phyloP scores from a whole-genome alignment of 2,329 filamentous ascomycete species.

The Pseudonectria buxi region DNA sequence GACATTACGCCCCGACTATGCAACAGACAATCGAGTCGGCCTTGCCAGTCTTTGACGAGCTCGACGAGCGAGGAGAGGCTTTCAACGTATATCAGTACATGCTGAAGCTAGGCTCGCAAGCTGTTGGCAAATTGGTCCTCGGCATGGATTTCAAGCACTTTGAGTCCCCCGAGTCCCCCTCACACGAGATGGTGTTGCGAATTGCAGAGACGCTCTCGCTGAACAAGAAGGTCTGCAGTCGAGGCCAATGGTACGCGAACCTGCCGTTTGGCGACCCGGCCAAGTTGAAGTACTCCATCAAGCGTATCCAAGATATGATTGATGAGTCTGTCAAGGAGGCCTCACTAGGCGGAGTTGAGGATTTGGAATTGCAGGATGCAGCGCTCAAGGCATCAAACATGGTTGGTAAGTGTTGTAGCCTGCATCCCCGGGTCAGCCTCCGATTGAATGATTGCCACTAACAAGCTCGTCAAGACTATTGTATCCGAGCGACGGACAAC shows the following conservation, averaged over 20 bases:
- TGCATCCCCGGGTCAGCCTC: too few species aligned
- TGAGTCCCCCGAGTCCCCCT: constrained; percentile 34
- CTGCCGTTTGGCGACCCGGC: constrained; percentile 53
- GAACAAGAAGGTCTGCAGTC: constrained; percentile 51
- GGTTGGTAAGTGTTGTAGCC: constrained; percentile 11
- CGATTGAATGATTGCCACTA: neutral
- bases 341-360: constrained; percentile 28
- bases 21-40: constrained; percentile 45
- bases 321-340: constrained; percentile 32
- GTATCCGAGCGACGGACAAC: constrained; percentile 44
- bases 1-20: constrained; percentile 55
- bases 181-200: constrained; percentile 43
- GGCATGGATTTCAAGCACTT: constrained; percentile 43
- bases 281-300: constrained; percentile 29
- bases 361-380: constrained; percentile 40
- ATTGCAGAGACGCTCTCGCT: constrained; percentile 46
- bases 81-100: constrained; percentile 46
- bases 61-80: constrained; percentile 41
- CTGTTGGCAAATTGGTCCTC: constrained; percentile 37
- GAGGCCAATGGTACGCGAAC: constrained; percentile 48
- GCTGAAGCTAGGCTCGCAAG: constrained; percentile 41
- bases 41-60: constrained; percentile 42
- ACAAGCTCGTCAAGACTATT: constrained; percentile 37
- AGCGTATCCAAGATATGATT: constrained; percentile 30
- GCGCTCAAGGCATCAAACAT: constrained; percentile 40